These are phyloP conservation scores for Chytriomyces sp. DNA, from an alignment of 192 early-diverging fungal genomes.

Conservation along the genomic window DNA sequence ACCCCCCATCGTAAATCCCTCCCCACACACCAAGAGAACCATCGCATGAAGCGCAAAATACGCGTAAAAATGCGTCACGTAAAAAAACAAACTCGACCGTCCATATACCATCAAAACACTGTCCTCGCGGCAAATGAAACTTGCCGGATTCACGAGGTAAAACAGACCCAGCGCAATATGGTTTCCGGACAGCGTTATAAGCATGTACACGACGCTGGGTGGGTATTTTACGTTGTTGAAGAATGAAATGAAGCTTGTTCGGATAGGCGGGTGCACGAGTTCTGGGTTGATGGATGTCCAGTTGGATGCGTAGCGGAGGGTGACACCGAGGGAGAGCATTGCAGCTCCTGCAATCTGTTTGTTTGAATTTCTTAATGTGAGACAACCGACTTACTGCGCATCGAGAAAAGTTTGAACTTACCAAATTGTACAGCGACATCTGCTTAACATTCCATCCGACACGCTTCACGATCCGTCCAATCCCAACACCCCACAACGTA, in stretches of 20 bases:
- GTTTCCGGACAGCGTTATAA: conserved; percentile 37
- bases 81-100: conserved; percentile 11
- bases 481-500: conserved; percentile 44
- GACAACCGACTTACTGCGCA: not conserved
- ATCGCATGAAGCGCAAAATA: not conserved
- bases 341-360: conserved; percentile 26
- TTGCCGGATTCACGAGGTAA: conserved; percentile 20
- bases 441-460: conserved; percentile 18
- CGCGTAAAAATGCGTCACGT: conserved; percentile 26
- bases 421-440: conserved; percentile 35
- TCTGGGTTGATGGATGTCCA: conserved; percentile 53
- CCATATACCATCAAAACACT: conserved; percentile 25
- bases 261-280: conserved; percentile 32
- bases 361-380: not conserved
- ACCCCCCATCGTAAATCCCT: not conserved
- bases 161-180: conserved; percentile 40
- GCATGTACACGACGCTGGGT: conserved; percentile 42
- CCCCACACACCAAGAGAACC: not conserved
- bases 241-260: conserved; percentile 41
- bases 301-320: conserved; percentile 34
- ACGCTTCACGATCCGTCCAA: conserved; percentile 24
- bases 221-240: conserved; percentile 55
- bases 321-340: conserved; percentile 39
- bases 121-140: not conserved
- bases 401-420: not conserved